Percentiles rank a stretch among this genome's conserved stretches.
Evolutionary conservation across 305 asterid genomes (phyloP).

Genomic region (Galium porrigens): DNA sequence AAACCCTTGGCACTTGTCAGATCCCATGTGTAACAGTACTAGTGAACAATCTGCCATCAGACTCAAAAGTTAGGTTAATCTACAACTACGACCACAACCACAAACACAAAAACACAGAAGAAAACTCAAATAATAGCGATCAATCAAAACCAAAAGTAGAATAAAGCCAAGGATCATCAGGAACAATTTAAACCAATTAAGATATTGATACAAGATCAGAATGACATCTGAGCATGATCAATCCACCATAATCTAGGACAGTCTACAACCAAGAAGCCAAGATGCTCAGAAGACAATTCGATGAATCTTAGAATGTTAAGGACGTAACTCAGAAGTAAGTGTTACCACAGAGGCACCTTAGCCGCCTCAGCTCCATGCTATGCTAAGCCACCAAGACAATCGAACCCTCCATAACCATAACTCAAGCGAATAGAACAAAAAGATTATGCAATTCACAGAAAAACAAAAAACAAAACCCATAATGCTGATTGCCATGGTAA

Average conservation of each 20-base stretch:
- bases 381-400: background rate
- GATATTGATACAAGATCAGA: background rate
- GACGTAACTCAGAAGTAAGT: background rate
- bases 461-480: background rate
- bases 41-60: background rate
- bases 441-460: background rate
- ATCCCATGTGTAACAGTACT: background rate
- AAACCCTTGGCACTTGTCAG: background rate
- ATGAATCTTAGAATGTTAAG: background rate
- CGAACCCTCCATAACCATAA: background rate
- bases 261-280: background rate
- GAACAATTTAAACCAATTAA: background rate
- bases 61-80: background rate
- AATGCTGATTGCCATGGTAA: background rate
- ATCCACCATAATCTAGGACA: background rate
- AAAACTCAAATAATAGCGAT: background rate
- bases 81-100: background rate
- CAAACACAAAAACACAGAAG: background rate
- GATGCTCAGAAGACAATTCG: background rate
- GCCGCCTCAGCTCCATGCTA: background rate
- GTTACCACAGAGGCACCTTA: background rate
- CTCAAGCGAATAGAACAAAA: background rate
- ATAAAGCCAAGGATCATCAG: background rate
- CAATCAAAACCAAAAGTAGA: background rate
- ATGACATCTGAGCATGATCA: background rate